Evolutionary conservation across 306 rosid genomes (phyloP), one percentile per base, ranked within the genome.

Genomic region (Cucumis cinereus): DNA sequence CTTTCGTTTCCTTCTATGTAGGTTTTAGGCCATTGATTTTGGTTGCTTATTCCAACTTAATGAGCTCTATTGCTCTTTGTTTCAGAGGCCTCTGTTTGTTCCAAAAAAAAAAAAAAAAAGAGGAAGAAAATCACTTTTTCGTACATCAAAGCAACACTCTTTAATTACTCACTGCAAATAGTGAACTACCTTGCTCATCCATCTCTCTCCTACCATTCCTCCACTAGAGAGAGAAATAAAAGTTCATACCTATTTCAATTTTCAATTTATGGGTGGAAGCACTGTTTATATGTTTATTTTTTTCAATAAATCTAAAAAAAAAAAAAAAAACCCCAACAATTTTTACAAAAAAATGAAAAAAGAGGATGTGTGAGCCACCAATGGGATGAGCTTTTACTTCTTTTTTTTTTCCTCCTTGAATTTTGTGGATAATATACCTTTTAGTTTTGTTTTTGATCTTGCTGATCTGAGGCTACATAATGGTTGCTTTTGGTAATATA

Each of bases 111-210:
- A 50, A 1, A 50, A 50, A 15, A 1, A 9, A 35, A 19, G 19
- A 11, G 19, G 10, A 20, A 36, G 5, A n/a, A 64, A 36, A 36
- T 33, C 2, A 36, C 13, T n/a, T 45, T 69, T 69, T 69, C 22
- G 74, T 69, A 69, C 74, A 14, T 22, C 43, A 68, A 68, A 68
- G 74, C 74, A 68, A 23, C 57, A 1, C 11, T 69, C 74, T 22
- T 41, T 22, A 69, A 69, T 45, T 69, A 6, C 56, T 15, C 38
- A 14, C 74, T 69, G 74, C 74, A 68, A 68, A 43, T 2, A 43
- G 22, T 68, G 72, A 66, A 20, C 50, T 62, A 22, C 70, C 26
- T 12, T 28, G 20, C 67, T 28, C 14, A 2, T 11, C 38, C 67
- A 61, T 12, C 41, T 28, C 40, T 60, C 20, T 28, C 38, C 20